A percentile compares a stretch with the other conserved stretches of the same genome.
phyloP scores from a whole-genome alignment of 306 rosid genomes.

The Vigna radiata region DNA sequence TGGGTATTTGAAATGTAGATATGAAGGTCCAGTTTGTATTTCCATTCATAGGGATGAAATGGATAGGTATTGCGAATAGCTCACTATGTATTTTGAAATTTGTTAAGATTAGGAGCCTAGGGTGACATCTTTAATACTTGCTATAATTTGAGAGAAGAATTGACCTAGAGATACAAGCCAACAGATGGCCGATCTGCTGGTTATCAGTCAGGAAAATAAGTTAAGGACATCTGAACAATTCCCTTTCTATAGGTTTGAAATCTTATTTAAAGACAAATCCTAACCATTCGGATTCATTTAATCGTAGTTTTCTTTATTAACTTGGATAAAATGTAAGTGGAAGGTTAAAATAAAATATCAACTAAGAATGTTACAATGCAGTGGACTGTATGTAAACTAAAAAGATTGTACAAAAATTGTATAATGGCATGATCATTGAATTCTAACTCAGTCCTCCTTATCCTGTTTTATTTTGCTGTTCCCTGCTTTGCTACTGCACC shows the following conservation, averaged over 20 bases:
- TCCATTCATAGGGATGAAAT: not conserved
- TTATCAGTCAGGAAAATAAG: not conserved
- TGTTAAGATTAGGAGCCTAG: not conserved
- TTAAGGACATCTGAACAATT: not conserved
- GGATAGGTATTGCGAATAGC: not conserved
- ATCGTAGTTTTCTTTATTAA: not conserved
- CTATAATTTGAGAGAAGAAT: conserved; percentile 24
- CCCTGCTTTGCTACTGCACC: not conserved
- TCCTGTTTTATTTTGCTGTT: not conserved
- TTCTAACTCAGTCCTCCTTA: not conserved
- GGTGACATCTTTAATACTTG: not conserved
- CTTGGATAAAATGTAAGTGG: not conserved
- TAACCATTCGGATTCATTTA: not conserved
- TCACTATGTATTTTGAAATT: not conserved
- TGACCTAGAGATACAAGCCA: not conserved
- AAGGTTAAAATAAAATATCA: conserved; percentile 7
- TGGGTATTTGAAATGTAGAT: not conserved
- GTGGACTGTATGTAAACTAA: not conserved
- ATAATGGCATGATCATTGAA: not conserved
- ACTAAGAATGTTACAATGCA: not conserved
- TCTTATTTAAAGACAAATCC: conserved; percentile 9
- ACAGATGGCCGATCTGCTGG: not conserved
- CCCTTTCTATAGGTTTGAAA: not conserved
- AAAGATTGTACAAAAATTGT: too few relatives aligned
- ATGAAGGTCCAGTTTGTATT: not conserved